Base-by-base conservation (phyloP, 805 yeast species). In the Dipodascus albidus region DNA sequence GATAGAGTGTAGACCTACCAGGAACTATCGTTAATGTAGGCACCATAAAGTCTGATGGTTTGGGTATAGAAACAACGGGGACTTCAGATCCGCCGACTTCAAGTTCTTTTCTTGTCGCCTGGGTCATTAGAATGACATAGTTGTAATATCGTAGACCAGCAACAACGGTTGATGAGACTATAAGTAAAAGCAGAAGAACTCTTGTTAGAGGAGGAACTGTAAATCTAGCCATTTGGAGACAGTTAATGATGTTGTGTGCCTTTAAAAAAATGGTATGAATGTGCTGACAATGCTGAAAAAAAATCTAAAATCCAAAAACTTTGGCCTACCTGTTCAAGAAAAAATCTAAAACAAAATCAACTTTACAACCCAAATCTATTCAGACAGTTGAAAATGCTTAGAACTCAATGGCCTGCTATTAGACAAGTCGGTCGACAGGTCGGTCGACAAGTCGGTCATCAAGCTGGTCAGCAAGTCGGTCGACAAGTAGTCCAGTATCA, bases 1-100 rank as follows among this genome's bases (percentile, higher is more conserved):
- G 60, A 44, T 59, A 57, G 48, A 63, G 23, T 15, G 60, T 67
- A 0, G 77, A 70, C 38, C 63, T 67, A 0, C 73, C 68, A 2
- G 80, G 78, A 20, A 77, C 77, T 51, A 77, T 70, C 1, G 80
- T 74, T n/a, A 78, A 62, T 42, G 74, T 62, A 2, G 81, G 79
- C 3, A 77, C 81, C 55, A 68, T 75, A 35, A 75, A 61, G 50
- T 73, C 75, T 53, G 70, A 72, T 0, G 80, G 77, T 52, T 70
- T 72, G 1, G 79, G 77, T 1, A 58, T 24, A 42, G 48, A 19
- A n/a, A n/a, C n/a, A 38, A 42, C 11, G 50, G 49, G 31, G 21
- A 11, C 33, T 54, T 41, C 3, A 50, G 58, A 60, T 44, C 56
- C 58, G 24, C 55, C 59, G 50, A 58, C 62, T 3, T 52, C 57